Conservation (phyloP, 169 alveolate species). For the Plasmodium cynomolgi region DNA sequence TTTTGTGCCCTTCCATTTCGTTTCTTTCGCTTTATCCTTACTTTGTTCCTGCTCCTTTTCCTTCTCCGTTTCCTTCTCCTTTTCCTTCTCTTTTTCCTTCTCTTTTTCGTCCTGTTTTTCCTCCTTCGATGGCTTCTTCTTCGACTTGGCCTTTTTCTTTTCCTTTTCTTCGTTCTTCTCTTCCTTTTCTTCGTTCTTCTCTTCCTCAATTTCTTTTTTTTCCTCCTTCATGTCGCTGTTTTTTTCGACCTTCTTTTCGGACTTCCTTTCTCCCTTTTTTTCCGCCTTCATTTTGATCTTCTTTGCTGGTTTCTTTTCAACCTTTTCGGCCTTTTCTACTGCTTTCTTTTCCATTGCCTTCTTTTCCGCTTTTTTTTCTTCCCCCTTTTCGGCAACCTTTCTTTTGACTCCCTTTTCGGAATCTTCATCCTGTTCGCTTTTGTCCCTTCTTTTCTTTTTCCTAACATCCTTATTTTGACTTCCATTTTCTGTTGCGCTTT, state of each 20-base stretch:
- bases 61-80: not conserved
- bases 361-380: not conserved
- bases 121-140: not conserved
- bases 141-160: not conserved
- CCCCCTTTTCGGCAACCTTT: not conserved
- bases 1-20: not conserved
- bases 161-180: not conserved
- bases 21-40: not conserved
- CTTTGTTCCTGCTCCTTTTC: not conserved
- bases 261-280: not conserved
- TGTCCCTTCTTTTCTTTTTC: not conserved
- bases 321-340: not conserved
- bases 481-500: not conserved
- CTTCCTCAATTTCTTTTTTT: not conserved
- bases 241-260: not conserved
- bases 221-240: not conserved
- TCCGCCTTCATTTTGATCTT: not conserved
- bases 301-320: not conserved
- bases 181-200: not conserved
- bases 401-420: not conserved
- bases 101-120: slow-evolving; percentile 16
- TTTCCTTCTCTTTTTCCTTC: slow-evolving; percentile 1
- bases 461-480: not conserved
- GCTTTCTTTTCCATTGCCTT: not conserved
- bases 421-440: not conserved